Evolutionary conservation across 371 early-diverging fungal genomes (phyloP), one percentile per base, ranked within the genome.

Genomic region (Apophysomyces ossiformis): DNA sequence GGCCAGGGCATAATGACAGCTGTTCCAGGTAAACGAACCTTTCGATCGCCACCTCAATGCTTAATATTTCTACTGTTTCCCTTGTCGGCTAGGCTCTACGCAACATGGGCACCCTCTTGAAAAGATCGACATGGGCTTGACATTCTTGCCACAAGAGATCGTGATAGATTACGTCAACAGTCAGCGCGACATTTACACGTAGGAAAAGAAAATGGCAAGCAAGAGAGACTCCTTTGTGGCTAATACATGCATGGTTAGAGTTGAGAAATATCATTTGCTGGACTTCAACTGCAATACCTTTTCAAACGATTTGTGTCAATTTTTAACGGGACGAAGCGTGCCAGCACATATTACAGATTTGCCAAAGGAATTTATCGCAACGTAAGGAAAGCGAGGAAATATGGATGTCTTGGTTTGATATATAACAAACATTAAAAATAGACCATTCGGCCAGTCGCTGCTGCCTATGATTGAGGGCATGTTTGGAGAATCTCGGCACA

Each of bases 261-360:
- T 91, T 0, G 94, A 91, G 15, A 90, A 90, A 66, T 96, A 96
- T 67, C 96, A 96, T 72, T 71, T 96, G 45, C 82, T 96, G 26
- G 93, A 95, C 69, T 92, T 92, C 76, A 95, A 96, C 76, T 95
- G 96, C 83, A 95, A 94, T 72, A 88, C 81, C 18, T 93, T 93
- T 63, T 79, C 91, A 5, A 90, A 90, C 61, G 87, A 87, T 44
- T 74, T 94, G 0, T 92, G 93, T 68, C 85, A 90, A 57, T 93
- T 96, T 68, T 82, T 96, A 41, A 90, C 90, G 0, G 95, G 94
- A 4, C 78, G 82, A 64, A 61, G 68, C 13, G 94, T 96, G 61
- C 97, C 97, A 4, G 56, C 62, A 5, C 85, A 90, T 58, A 95
- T 96, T 54, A 89, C 87, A 5, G 78, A 68, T 60, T 74, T 94